Conservation (phyloP, 164 flowering plant species). For the Vitis vinifera region ASM3070453v1 NC_081807.1:5273001-5273500, state of each 20-base stretch:
- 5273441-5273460: too few relatives aligned
- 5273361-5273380: background rate
- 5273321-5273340: background rate
- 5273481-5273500: too few relatives aligned
- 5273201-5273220: slow-evolving; percentile 35
- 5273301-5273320: slow-evolving; percentile 82
- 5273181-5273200: slow-evolving; percentile 46
- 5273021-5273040: slow-evolving; percentile 23
- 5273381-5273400: background rate
- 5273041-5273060: slow-evolving; percentile 28
- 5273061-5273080: background rate
- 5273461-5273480: background rate
- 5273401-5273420: background rate
- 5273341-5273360: too few relatives aligned
- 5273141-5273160: slow-evolving; percentile 18
- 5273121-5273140: background rate
- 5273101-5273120: too few relatives aligned
- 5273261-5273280: slow-evolving; percentile 65
- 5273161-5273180: slow-evolving; percentile 34
- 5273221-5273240: slow-evolving; percentile 42
- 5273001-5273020: background rate
- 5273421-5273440: background rate
- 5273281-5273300: slow-evolving; percentile 73
- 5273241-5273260: slow-evolving; percentile 32
- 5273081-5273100: too few relatives aligned